phyloP scores from a whole-genome alignment of 1,284 basidiomycete species.

The Pseudozyma sp. region DNA sequence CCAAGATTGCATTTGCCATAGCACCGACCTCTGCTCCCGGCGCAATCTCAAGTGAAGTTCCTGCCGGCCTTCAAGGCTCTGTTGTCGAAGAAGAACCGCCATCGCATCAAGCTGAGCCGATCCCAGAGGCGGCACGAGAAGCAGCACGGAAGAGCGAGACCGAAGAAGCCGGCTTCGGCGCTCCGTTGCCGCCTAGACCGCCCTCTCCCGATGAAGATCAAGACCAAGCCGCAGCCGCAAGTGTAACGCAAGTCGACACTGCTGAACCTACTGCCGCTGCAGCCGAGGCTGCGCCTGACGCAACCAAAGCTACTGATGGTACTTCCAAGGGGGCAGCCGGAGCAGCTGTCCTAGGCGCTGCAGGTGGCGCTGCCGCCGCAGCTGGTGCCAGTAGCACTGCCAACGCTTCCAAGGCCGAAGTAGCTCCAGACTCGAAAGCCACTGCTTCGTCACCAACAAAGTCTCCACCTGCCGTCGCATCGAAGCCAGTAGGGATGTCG shows the following conservation, averaged over 20 bases:
- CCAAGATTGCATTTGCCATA: slow-evolving; percentile 34
- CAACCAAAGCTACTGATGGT: not conserved
- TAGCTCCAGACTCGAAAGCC: not conserved
- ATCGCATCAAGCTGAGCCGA: slow-evolving; percentile 49
- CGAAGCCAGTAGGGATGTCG: slow-evolving; percentile 58
- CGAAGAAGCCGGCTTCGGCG: slow-evolving; percentile 41
- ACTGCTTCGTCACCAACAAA: slow-evolving; percentile 23
- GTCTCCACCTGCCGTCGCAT: slow-evolving; percentile 41
- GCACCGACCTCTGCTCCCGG: slow-evolving; percentile 23
- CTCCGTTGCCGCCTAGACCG: slow-evolving; percentile 42
- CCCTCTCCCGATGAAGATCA: slow-evolving; percentile 31
- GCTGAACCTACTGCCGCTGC: not conserved
- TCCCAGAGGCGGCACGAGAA: slow-evolving; percentile 41
- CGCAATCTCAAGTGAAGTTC: slow-evolving; percentile 27
- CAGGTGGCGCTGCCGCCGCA: slow-evolving; percentile 11
- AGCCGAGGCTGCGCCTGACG: not conserved
- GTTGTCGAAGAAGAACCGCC: slow-evolving; percentile 31
- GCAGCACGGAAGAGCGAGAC: slow-evolving; percentile 41
- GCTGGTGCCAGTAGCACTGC: not conserved
- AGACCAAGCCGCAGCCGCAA: slow-evolving; percentile 3
- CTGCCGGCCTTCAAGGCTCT: slow-evolving; percentile 20
- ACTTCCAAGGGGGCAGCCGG: slow-evolving; percentile 6
- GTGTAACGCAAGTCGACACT: not conserved
- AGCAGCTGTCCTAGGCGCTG: slow-evolving; percentile 8
- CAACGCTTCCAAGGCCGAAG: not conserved